Evolutionary conservation across 352 stramenopile genomes (phyloP), one percentile per base, ranked within the genome.

Genomic region (Phytophthora pisi): DNA sequence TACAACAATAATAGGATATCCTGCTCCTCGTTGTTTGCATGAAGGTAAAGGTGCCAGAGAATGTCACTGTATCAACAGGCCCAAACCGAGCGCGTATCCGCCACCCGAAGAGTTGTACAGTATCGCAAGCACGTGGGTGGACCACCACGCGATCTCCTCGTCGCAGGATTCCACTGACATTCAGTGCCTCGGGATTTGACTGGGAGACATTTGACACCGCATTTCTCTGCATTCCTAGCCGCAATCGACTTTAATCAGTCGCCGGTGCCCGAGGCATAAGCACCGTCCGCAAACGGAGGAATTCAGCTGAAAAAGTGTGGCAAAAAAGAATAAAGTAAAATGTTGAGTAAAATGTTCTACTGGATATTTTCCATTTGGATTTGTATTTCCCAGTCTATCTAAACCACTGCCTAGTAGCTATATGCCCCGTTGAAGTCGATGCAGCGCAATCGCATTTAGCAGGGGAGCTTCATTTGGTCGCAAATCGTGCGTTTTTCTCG

Each of bases 151-250:
- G 56, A 36, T 58, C 51, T 57, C 47, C 47, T 57, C 66, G 66
- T 69, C 60, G 53, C 54, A 73, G 47, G 52, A 59, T 65, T 56
- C 42, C 59, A 31, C 16, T 66, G 51, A 11, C 57, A 62, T 59
- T 26, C 47, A 64, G 66, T 64, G 55, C 60, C 24, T 64, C 24
- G 36, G 40, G 65, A 68, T 72, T 72, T 73, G 66, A 60, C 38
- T 53, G 11, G 30, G 58, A 62, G 65, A 72, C 59, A 72, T 72
- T 66, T 68, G 64, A 51, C 52, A 59, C 34, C 45, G 36, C 58
- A 47, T 71, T 66, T 70, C 50, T 70, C 52, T 64, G 52, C 30
- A 51, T 63, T 65, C 50, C 49, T n/a, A 16, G 20, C 11, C 42
- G 34, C 49, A 20, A 30, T 38, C 23, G 34, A 28, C 46, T 53